Percentiles rank a stretch among this genome's conserved stretches.
Evolutionary conservation across 2,329 filamentous ascomycete species (phyloP).

Genomic region (Didymella keratinophila): DNA sequence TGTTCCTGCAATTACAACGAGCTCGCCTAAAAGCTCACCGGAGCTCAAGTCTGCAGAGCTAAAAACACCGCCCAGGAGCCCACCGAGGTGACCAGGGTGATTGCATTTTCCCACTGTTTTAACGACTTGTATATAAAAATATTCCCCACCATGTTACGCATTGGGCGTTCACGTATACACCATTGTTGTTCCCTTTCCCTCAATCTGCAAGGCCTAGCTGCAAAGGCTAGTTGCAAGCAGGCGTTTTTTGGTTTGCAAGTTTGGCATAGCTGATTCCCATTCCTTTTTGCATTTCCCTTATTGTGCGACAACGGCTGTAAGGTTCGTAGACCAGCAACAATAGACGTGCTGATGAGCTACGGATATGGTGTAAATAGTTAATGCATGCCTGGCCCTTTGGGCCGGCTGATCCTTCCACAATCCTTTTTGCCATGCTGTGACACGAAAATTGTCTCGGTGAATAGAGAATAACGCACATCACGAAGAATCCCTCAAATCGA

Average conservation of each 20-base stretch:
- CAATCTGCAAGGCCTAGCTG: slow-evolving; percentile 3
- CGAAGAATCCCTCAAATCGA: background rate
- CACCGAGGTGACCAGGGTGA: slow-evolving; percentile 17
- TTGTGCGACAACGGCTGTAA: slow-evolving; percentile 7
- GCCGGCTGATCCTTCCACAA: slow-evolving; percentile 3
- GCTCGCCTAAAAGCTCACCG: slow-evolving; percentile 12
- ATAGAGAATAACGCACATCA: background rate
- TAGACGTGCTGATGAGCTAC: slow-evolving; percentile 20
- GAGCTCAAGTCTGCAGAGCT: slow-evolving; percentile 11
- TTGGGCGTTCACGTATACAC: slow-evolving; percentile 30
- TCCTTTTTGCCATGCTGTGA: background rate
- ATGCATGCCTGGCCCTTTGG: slow-evolving; percentile 11
- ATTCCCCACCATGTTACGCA: slow-evolving; percentile 28
- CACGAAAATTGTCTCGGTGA: too few relatives aligned
- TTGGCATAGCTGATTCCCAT: slow-evolving; percentile 22
- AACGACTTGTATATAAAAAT: slow-evolving; percentile 42
- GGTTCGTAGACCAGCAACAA: slow-evolving; percentile 17
- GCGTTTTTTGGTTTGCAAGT: slow-evolving; percentile 14
- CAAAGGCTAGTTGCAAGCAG: slow-evolving; percentile 9
- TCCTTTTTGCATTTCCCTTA: slow-evolving; percentile 9
- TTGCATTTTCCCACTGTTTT: slow-evolving; percentile 29
- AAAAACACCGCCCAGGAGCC: slow-evolving; percentile 29
- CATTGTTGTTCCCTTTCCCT: slow-evolving; percentile 26
- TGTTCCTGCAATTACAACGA: slow-evolving; percentile 24
- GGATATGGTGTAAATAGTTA: slow-evolving; percentile 20